Percentiles rank a stretch among this genome's conserved stretches.
Evolutionary conservation across 2,329 filamentous ascomycete species (phyloP).

Genomic region (Sarocladiaceae sp.): DNA sequence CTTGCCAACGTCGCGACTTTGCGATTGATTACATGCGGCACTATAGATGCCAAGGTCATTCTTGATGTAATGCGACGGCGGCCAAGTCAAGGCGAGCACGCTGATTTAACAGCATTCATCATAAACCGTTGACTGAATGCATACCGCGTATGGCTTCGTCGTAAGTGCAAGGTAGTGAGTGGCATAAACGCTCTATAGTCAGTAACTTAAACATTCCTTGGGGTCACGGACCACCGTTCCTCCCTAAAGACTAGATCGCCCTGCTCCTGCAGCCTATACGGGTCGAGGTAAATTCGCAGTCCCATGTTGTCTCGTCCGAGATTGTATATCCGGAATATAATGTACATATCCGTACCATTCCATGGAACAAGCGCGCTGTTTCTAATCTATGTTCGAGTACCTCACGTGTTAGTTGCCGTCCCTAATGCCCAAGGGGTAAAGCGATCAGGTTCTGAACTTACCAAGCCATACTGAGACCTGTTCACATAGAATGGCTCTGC

Average conservation of each 20-base stretch:
- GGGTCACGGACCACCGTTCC: slow-evolving; percentile 16
- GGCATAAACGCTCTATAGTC: too few relatives aligned
- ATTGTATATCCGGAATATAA: slow-evolving; percentile 37
- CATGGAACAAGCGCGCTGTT: slow-evolving; percentile 10
- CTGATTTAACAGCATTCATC: too few relatives aligned
- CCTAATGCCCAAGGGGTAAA: neutral
- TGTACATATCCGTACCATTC: slow-evolving; percentile 25
- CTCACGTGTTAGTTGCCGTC: neutral
- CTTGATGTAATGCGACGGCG: too few relatives aligned
- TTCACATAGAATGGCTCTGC: slow-evolving; percentile 43
- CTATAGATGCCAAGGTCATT: too few relatives aligned
- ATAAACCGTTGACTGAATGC: too few relatives aligned
- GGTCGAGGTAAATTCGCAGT: slow-evolving; percentile 35
- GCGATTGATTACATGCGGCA: too few relatives aligned
- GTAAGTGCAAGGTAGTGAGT: too few relatives aligned
- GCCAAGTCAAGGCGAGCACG: too few relatives aligned
- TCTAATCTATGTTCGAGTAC: slow-evolving; percentile 18
- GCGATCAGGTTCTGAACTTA: slow-evolving; percentile 19
- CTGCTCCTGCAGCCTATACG: slow-evolving; percentile 20
- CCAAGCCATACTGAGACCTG: slow-evolving; percentile 36
- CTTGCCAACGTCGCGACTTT: too few relatives aligned
- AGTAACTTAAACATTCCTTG: neutral
- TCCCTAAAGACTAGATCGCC: slow-evolving; percentile 19
- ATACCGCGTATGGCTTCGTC: too few relatives aligned
- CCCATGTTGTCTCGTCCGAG: slow-evolving; percentile 25